Base-by-base conservation (phyloP, 192 early-diverging fungal genomes). In the Backusella westeae region DNA sequence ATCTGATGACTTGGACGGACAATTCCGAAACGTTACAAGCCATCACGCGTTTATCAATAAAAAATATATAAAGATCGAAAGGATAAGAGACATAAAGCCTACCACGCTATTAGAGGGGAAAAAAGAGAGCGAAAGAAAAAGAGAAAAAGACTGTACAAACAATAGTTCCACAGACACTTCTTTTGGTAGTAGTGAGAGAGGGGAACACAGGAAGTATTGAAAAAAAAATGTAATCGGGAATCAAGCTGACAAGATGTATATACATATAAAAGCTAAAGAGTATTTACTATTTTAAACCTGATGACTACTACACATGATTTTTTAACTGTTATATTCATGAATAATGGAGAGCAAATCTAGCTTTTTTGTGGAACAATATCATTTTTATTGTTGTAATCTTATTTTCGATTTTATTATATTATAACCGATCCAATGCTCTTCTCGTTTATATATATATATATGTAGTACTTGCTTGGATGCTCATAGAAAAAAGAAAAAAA, bases 21-120 rank as follows among this genome's bases (percentile, higher is more conserved):
- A 63, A 63, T 63, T 63, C 56, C 56, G 56, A 63, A 63, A 63
- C 56, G 23, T 63, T 63, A 63, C 56, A 63, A 63, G 56, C 23
- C 12, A 63, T 63, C 56, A 63, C 56, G 56, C 56, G 56, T 63
- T 63, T 63, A 63, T 29, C 26, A 63, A 23, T 63, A 23, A 63
- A 29, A 17, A 12, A 63, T 63, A 63, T 63, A 63, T 63, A 63
- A 56, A 29, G 4, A 63, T 23, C 9, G n/a, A 63, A 63, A 14
- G 56, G n/a, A 23, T 39, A 56, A 56, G 21, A 56, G 21, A 8
- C 8, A 21, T 56, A 21, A 23, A 19, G 56, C 10, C 12, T 29
- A 63, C 26, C 0, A 63, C 26, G 29, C 56, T 63, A 63, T 26
- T 26, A 12, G 3, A 56, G 23, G 10, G 23, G 10, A 23, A 26